Conservation (phyloP, 306 rosid genomes). For the Pueraria montana region DNA sequence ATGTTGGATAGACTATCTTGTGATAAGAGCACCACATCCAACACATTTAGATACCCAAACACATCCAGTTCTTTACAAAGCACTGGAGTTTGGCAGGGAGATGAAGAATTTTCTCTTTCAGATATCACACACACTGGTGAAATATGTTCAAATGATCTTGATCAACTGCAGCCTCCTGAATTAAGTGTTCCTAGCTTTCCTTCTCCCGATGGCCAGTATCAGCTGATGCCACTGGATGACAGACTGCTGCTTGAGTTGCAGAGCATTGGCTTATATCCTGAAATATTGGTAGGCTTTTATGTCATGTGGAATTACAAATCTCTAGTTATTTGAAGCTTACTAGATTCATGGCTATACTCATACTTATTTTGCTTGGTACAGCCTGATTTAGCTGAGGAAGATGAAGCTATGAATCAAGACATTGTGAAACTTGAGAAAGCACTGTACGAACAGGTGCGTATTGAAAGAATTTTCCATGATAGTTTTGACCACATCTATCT, state of each 20-base stretch:
- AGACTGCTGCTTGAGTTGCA: slow-evolving; percentile 87
- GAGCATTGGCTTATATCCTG: slow-evolving; percentile 87
- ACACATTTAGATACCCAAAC: slow-evolving; percentile 68
- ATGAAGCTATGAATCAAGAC: slow-evolving; percentile 75
- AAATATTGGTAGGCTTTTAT: slow-evolving; percentile 69
- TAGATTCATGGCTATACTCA: slow-evolving; percentile 40
- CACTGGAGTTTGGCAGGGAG: slow-evolving; percentile 79
- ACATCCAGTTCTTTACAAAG: slow-evolving; percentile 67
- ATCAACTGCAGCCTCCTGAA: slow-evolving; percentile 71
- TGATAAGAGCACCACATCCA: slow-evolving; percentile 71
- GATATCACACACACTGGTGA: slow-evolving; percentile 71
- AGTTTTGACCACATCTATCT: slow-evolving; percentile 22
- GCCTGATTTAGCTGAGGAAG: slow-evolving; percentile 90
- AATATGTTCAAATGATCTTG: slow-evolving; percentile 71
- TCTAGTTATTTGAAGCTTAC: slow-evolving; percentile 38
- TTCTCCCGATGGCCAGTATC: slow-evolving; percentile 74
- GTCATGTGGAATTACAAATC: slow-evolving; percentile 37
- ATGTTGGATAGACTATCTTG: slow-evolving; percentile 75
- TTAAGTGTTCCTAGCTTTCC: slow-evolving; percentile 56
- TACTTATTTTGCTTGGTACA: slow-evolving; percentile 58
- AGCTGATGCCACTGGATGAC: slow-evolving; percentile 78
- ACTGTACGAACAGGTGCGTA: slow-evolving; percentile 72
- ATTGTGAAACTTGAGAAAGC: slow-evolving; percentile 74
- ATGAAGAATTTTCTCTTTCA: slow-evolving; percentile 70
- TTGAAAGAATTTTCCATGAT: slow-evolving; percentile 1